These are phyloP conservation scores for Paspalum vaginatum DNA, from an alignment of 176 grass and related monocot species.

Conservation along the genomic window DNA sequence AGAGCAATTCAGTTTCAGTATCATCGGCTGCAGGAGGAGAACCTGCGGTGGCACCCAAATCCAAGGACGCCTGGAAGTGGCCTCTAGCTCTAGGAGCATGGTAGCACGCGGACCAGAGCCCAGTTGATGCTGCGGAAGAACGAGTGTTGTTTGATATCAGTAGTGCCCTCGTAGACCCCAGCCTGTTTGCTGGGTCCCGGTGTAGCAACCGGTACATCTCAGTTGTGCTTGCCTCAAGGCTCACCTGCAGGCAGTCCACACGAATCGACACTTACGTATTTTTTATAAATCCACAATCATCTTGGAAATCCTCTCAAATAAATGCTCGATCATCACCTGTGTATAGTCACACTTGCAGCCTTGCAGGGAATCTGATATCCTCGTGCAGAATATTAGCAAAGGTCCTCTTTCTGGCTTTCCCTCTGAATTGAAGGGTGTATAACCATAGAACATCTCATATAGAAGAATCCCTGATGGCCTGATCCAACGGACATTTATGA, in stretches of 20 bases:
- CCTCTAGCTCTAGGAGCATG: not conserved
- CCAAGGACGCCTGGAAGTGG: not conserved
- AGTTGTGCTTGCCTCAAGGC: conserved; percentile 64
- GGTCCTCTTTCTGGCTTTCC: conserved; percentile 88
- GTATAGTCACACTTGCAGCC: no score
- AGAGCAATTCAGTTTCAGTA: conserved; percentile 60
- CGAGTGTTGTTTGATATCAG: conserved; percentile 75
- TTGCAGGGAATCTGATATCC: conserved; percentile 83
- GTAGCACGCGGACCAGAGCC: conserved; percentile 72
- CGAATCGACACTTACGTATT: not conserved
- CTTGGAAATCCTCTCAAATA: not conserved
- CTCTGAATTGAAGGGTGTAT: conserved; percentile 94
- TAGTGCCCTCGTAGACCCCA: conserved; percentile 76
- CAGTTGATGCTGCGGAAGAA: conserved; percentile 87
- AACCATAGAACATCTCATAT: conserved; percentile 95
- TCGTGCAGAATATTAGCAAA: conserved; percentile 95
- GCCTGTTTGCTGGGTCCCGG: conserved; percentile 72
- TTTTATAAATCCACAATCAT: no score
- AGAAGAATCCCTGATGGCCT: conserved; percentile 94
- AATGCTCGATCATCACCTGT: conserved; percentile 37
- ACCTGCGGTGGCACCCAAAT: no score
- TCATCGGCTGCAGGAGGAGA: not conserved
- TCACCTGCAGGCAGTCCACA: conserved; percentile 57
- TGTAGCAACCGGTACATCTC: conserved; percentile 82
- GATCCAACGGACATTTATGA: not conserved